phyloP scores from a whole-genome alignment of 805 yeast genomes.

The Priceomyces melissophilus region DNA sequence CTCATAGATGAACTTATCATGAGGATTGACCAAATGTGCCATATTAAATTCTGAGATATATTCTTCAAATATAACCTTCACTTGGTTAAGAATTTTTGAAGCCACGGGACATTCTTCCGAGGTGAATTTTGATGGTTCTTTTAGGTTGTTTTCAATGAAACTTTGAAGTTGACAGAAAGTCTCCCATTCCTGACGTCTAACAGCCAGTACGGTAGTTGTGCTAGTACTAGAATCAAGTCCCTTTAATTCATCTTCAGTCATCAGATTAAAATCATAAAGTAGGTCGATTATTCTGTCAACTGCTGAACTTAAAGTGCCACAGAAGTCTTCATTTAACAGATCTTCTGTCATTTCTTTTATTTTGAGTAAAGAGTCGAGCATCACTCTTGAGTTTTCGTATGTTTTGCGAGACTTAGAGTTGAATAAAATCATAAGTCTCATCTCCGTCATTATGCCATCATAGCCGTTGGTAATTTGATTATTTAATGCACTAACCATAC shows the following conservation, averaged over 20 bases:
- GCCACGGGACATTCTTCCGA: conserved; percentile 8
- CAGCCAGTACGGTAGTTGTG: background rate
- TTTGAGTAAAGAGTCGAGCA: conserved; percentile 12
- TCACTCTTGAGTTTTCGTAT: conserved; percentile 13
- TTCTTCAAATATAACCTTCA: conserved; percentile 9
- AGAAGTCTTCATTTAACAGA: conserved; percentile 6
- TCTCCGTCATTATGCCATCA: conserved; percentile 3
- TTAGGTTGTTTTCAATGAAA: conserved; percentile 7
- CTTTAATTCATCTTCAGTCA: background rate
- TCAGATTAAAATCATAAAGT: conserved; percentile 10
- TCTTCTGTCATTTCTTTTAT: conserved; percentile 7
- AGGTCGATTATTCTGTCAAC: conserved; percentile 10
- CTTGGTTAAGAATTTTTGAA: conserved; percentile 6
- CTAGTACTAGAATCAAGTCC: background rate
- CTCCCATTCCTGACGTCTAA: background rate
- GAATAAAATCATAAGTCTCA: conserved; percentile 10
- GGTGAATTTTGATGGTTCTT: conserved; percentile 7
- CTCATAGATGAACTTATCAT: conserved; percentile 11
- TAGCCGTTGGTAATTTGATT: conserved; percentile 5
- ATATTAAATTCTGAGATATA: conserved; percentile 7
- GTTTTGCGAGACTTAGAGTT: conserved; percentile 7
- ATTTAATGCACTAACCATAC: conserved; percentile 6
- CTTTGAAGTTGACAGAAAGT: conserved; percentile 2
- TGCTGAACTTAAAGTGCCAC: conserved; percentile 6
- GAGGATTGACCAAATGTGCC: background rate